Evolutionary conservation across 2,329 filamentous ascomycete genomes (phyloP), one percentile per base, ranked within the genome.

Genomic region (Beauveria varroae): DNA sequence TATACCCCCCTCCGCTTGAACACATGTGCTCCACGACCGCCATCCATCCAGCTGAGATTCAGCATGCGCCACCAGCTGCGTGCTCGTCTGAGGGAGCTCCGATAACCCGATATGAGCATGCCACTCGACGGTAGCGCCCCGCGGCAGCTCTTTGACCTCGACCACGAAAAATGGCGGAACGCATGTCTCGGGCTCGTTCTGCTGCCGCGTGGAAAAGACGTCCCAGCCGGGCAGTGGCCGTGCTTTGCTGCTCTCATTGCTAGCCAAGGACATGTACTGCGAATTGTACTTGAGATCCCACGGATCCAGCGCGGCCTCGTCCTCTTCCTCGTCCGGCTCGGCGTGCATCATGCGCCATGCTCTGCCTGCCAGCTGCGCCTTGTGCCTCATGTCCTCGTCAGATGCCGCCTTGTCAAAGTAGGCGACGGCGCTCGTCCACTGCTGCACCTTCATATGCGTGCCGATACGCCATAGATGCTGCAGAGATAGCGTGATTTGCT

Each of bases 381-480:
- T 76, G 9, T 62, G 64, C 56, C 65, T 56, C 66, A 73, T 71
- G 22, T 66, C 65, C n/a, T 64, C 63, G 41, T 66, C 46, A 50
- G 71, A 68, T 9, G 65, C 49, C 14, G 71, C 68, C 41, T 69
- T 69, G 2, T 86, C 80, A 61, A 96, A 81, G 70, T 91, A 96
- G 0, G 87, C 91, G 53, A 96, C 84, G 1, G 83, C 88, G 63
- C 86, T 87, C 5, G 83, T 82, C 88, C 90, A 96, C 78, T 85
- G 88, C 61, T 85, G 79, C 3, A 96, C 86, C 59, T 84, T 78
- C 78, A 88, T 87, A 46, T 87, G 87, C 49, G 79, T 73, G 0
- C 87, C 93, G 57, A 99, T 88, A 44, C 93, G 86, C 86, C 88
- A 93, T 26, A 98, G 82, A 73, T 98, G 93, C 73, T 99, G 95